Evolutionary conservation across 805 yeast species (phyloP), one percentile per base, ranked within the genome.

Genomic region (Yamadazyma endophytica): DNA sequence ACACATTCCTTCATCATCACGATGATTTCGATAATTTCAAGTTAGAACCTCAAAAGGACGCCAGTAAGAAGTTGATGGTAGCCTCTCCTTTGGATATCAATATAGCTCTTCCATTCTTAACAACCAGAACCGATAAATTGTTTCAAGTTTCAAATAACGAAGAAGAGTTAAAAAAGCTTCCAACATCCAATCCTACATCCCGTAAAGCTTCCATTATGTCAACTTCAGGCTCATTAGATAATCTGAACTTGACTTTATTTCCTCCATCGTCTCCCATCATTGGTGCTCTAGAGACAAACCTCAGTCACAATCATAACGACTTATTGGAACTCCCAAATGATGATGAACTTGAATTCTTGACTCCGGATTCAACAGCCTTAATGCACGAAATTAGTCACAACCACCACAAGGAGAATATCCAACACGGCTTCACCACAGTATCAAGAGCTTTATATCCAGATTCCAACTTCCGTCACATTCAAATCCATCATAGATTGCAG

Each of bases 401-500:
- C 16, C 33, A 38, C 24, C 17, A 32, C 15, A 43, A 40, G 21
- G 65, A 59, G 22, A 56, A 54, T 34, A 49, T 56, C 14, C 57
- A 50, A 23, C 50, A 47, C 13, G 71, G 72, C 2, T 62, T 45
- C 34, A 65, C 70, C 5, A 39, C 45, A 1, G 47, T 56, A 2
- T 33, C 57, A 0, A 52, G 58, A 28, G 72, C 72, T 1, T 64
- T 81, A 31, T 73, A 75, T 40, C 79, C 89, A 1, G 88, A 82
- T 46, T 63, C 73, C 11, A 75, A 81, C 40, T 79, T 72, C 46
- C 68, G 77, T 20, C 80, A 78, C 45, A 67, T 83, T 26, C 75
- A 70, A 42, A 66, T 82, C 12, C 68, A 72, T 33, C 94, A 83
- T 52, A 62, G 88, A 29, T 53, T 83, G 29, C 92, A 83, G 50